Conservation (phyloP, 768 basidiomycete genomes). For the Rhizopogon vesiculosus region DNA sequence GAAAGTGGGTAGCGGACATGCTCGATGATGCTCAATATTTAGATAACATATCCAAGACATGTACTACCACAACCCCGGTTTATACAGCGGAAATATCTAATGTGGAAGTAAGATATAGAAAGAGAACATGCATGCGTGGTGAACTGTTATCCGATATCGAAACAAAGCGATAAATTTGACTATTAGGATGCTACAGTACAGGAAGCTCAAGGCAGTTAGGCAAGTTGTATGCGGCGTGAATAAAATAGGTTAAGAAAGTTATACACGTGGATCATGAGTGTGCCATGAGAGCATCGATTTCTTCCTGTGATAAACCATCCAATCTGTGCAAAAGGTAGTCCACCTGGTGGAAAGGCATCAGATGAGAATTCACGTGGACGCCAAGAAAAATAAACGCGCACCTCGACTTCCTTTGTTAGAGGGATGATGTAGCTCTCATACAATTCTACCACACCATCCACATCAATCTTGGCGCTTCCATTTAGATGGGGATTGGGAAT, state of each 20-base stretch:
- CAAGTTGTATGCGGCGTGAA: neutral
- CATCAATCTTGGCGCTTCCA: slow-evolving; percentile 73
- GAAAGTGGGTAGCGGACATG: too few relatives aligned
- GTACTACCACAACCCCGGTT: too few relatives aligned
- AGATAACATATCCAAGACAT: too few relatives aligned
- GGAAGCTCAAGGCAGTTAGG: neutral
- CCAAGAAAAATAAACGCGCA: slow-evolving; percentile 30
- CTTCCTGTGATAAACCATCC: slow-evolving; percentile 76
- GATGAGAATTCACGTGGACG: neutral
- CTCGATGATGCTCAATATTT: too few relatives aligned
- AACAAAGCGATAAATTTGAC: neutral
- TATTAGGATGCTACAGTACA: neutral
- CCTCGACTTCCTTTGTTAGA: slow-evolving; percentile 97
- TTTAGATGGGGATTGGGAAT: slow-evolving; percentile 27
- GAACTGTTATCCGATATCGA: too few relatives aligned
- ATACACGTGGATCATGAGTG: neutral
- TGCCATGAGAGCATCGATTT: slow-evolving; percentile 62
- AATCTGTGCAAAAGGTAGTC: slow-evolving; percentile 92
- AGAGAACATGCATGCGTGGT: too few relatives aligned
- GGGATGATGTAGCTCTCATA: slow-evolving; percentile 97
- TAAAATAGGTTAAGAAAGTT: neutral
- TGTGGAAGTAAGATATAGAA: neutral
- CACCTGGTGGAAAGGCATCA: slow-evolving; percentile 47
- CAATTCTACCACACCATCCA: slow-evolving; percentile 87
- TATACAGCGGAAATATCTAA: neutral